Conservation (phyloP, 768 basidiomycete species). For the Suillus weaverae region DNA sequence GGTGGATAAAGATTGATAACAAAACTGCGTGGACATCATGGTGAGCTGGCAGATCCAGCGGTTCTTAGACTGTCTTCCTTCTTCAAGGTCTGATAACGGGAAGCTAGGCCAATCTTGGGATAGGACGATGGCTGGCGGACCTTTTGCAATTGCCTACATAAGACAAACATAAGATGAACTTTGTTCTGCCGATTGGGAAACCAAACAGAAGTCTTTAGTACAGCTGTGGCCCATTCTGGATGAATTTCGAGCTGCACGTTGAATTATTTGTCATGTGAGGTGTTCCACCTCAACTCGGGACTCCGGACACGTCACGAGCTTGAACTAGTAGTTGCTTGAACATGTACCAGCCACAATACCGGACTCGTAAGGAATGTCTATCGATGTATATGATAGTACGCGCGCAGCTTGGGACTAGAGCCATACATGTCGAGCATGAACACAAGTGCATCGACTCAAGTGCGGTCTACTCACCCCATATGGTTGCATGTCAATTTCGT, state of each 20-base stretch:
- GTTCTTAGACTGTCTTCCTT: neutral
- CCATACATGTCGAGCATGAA: neutral
- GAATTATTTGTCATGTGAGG: neutral
- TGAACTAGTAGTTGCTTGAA: neutral
- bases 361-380: too few relatives aligned
- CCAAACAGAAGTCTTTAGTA: neutral
- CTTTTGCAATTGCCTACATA: neutral
- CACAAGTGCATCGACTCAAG: too few relatives aligned
- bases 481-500: neutral
- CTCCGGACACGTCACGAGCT: neutral
- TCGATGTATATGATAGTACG: neutral
- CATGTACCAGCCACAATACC: neutral
- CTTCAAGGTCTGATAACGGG: too few relatives aligned
- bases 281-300: neutral
- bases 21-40: neutral
- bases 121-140: neutral
- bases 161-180: neutral
- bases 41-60: neutral
- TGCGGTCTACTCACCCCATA: neutral
- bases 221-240: neutral
- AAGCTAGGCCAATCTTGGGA: neutral
- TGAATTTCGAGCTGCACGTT: neutral
- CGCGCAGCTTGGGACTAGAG: neutral
- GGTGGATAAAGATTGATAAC: neutral
- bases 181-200: neutral